Evolutionary conservation across 106 monocot species (phyloP).

Genomic region (Iris macrosiphon): DNA sequence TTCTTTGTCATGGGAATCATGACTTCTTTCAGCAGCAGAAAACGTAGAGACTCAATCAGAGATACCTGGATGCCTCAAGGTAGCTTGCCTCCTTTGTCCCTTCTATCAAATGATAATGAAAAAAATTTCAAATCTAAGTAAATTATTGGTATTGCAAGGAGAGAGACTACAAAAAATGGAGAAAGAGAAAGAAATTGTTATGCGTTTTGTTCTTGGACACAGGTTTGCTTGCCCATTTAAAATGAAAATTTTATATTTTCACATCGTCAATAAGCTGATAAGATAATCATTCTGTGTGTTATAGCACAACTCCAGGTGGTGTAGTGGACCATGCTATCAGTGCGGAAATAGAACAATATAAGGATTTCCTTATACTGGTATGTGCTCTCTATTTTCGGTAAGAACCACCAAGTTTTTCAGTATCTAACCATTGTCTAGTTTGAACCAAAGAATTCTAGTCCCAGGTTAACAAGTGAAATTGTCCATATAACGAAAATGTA

Average conservation of each 20-base stretch:
- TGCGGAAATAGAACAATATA: slow-evolving; percentile 15
- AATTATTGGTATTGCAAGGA: neutral
- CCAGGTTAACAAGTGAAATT: neutral
- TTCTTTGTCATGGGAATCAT: slow-evolving; percentile 67
- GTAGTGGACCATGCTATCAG: slow-evolving; percentile 18
- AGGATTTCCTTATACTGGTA: slow-evolving; percentile 23
- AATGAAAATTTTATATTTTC: neutral
- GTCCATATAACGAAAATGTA: neutral
- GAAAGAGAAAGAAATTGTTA: slow-evolving; percentile 17
- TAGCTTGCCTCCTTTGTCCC: slow-evolving; percentile 1
- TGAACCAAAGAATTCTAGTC: too few relatives aligned
- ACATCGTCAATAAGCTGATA: neutral
- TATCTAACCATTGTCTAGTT: neutral
- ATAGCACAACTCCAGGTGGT: slow-evolving; percentile 20
- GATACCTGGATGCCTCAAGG: slow-evolving; percentile 75
- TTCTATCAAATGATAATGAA: neutral
- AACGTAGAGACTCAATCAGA: slow-evolving; percentile 56
- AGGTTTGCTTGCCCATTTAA: too few relatives aligned
- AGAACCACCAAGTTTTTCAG: neutral
- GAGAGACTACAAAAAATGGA: slow-evolving; percentile 7
- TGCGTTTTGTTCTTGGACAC: slow-evolving; percentile 25
- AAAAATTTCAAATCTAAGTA: too few relatives aligned
- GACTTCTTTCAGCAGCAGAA: slow-evolving; percentile 55
- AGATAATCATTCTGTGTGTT: neutral
- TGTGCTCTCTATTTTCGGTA: neutral